Percentiles rank a stretch among this genome's conserved stretches.
phyloP scores from a whole-genome alignment of 176 grass and related monocot genomes.

The Pharus latifolius region DNA sequence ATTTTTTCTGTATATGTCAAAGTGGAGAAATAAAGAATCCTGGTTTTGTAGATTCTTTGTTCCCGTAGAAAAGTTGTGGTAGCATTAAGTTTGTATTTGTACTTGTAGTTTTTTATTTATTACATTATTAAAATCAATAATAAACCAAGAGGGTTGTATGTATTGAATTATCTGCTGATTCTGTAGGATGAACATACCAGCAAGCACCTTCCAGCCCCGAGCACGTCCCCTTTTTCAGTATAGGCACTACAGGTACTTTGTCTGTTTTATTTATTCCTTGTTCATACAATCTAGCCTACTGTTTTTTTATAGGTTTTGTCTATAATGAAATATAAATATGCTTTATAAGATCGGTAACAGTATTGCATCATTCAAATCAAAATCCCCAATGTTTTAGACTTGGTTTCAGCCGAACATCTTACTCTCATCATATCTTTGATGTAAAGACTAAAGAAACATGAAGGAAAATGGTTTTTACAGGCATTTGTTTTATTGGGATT shows the following conservation, averaged over 20 bases:
- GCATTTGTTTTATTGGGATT: background rate
- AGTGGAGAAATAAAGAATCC: too few species aligned
- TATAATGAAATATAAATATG: background rate
- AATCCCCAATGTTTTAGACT: background rate
- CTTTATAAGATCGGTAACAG: background rate
- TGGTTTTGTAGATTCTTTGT: background rate
- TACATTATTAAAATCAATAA: background rate
- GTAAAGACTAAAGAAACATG: background rate
- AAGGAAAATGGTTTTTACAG: background rate
- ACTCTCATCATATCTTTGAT: background rate
- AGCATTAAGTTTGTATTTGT: background rate
- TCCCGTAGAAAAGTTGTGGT: background rate
- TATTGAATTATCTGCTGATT: conserved; percentile 11
- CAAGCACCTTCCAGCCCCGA: conserved; percentile 85
- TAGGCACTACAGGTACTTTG: conserved; percentile 84
- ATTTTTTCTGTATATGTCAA: background rate
- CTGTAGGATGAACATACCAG: conserved; percentile 68
- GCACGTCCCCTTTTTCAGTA: conserved; percentile 92
- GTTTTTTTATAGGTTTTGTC: background rate
- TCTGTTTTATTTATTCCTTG: background rate
- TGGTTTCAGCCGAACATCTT: background rate
- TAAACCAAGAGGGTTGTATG: background rate
- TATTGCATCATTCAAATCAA: background rate
- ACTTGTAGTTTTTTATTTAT: background rate
- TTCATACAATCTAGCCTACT: background rate